Percentiles rank a stretch among this genome's conserved stretches.
These are phyloP conservation scores for Penicillium sp. DNA, from an alignment of 2,329 filamentous ascomycete species.

Conservation along the genomic window DNA sequence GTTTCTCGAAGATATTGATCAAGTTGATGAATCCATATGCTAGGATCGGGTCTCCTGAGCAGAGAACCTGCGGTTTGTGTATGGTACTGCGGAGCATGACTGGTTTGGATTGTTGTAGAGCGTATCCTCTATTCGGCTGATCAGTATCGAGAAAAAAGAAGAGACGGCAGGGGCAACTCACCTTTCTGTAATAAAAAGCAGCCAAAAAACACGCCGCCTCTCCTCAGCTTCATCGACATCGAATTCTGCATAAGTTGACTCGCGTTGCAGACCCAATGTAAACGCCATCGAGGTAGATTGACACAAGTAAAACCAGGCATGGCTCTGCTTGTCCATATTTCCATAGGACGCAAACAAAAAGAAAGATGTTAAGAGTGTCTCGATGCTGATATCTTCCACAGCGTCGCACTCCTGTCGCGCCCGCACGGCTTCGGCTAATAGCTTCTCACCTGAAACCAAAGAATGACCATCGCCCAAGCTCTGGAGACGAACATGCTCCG, in stretches of 20 bases:
- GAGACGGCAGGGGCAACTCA: slow-evolving; percentile 33
- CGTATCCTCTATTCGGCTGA: slow-evolving; percentile 59
- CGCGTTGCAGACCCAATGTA: slow-evolving; percentile 44
- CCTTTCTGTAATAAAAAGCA: slow-evolving; percentile 70
- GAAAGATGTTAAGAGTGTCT: slow-evolving; percentile 65
- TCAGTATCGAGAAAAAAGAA: neutral
- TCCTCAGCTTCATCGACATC: slow-evolving; percentile 58
- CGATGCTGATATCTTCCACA: slow-evolving; percentile 41
- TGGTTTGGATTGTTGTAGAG: slow-evolving; percentile 67
- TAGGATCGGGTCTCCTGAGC: slow-evolving; percentile 53
- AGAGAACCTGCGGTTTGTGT: slow-evolving; percentile 58
- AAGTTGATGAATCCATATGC: slow-evolving; percentile 43
- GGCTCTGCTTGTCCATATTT: slow-evolving; percentile 69
- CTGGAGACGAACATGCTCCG: slow-evolving; percentile 29
- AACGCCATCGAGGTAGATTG: slow-evolving; percentile 68
- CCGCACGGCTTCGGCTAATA: slow-evolving; percentile 63
- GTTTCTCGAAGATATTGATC: slow-evolving; percentile 41
- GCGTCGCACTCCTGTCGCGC: slow-evolving; percentile 43
- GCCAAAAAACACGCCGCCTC: slow-evolving; percentile 68
- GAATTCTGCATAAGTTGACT: slow-evolving; percentile 50
- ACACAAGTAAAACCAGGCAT: slow-evolving; percentile 75
- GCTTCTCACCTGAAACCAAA: slow-evolving; percentile 62
- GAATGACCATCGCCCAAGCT: slow-evolving; percentile 56
- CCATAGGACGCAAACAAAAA: slow-evolving; percentile 74
- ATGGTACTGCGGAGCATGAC: slow-evolving; percentile 69